Base-by-base conservation (phyloP, 768 basidiomycete genomes). In the Calocera cornea region DNA sequence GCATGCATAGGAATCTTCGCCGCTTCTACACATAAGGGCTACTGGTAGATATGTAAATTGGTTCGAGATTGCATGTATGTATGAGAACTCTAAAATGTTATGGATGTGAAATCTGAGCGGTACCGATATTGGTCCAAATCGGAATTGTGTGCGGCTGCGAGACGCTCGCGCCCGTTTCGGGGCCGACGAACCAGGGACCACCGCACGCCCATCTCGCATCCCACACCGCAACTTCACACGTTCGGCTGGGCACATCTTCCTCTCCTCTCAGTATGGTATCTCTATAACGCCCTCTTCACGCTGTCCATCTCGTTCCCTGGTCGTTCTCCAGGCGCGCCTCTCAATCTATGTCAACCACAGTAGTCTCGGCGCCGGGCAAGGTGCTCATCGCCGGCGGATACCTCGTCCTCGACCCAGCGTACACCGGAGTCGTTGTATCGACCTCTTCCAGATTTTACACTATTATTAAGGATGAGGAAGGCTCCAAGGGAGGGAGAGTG, bases 371-470 rank as follows among this genome's bases (percentile, higher is more conserved):
- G 0, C 91, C 95, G 11, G 95, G 95, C 69, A 99, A 99, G 77
- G 95, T 97, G 64, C 83, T 99, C 66, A 76, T 97, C 66, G 92
- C 95, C 11, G 97, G 97, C 1, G 97, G 97, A 1, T 99, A 98
- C 79, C 89, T 99, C 70, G 92, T 99, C 33, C 88, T 98, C 69
- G 94, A 98, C 77, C 87, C 85, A 22, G 78, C 82, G 5, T 92
- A 90, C 74, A 85, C 88, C 34, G 97, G 95, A 64, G 78, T 91
- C 68, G 94, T 95, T 50, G 83, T 98, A 50, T 91, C 93, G 0
- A 94, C 95, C 17, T 92, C 92, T 12, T 92, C 93, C 24, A 85
- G 97, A 41, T 98, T 99, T 79, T 98, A 95, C 77, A 87, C 93
- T 27, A 83, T 86, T 71, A 80, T 95, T 63, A 80, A 78, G 63